Base-by-base conservation (phyloP, 257 asterid species). In the Nicotiana otophora region DNA sequence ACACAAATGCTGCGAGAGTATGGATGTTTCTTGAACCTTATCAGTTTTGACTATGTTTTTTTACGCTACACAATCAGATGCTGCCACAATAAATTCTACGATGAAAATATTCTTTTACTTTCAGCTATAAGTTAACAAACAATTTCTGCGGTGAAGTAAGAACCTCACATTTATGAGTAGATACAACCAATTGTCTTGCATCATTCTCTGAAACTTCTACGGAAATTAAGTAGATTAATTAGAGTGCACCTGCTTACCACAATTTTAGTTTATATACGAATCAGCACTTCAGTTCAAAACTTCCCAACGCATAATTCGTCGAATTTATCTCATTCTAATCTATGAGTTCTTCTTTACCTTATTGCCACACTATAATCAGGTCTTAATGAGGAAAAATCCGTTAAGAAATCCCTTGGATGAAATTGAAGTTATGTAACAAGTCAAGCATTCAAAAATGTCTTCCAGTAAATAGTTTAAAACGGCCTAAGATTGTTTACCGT, bases 401-500 rank as follows among this genome's bases (percentile, higher is more conserved):
- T 72, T 6, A 26, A 69, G 57, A n/a, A 46, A 72, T 7, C 60
- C 78, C 42, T 74, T 26, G 26, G 39, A 57, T 48, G 54, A 26
- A 48, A 74, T 74, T 7, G 15, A 26, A 33, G 34, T 48, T 74
- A 26, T 14, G 26, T 72, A 20, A 48, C 26, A 75, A 75, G 63
- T 48, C 28, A 8, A 72, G 63, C 80, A 75, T 51, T 15, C 46
- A 75, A 55, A 75, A 51, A 51, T 4, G 10, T 51, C 46, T 75
- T 51, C 34, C 39, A 39, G 39, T 42, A 72, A 74, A 26, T 36
- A 75, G 58, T 10, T 55, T 51, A 39, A 42, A 19, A 54, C 6
- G 10, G 28, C 20, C 74, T 65, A 51, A 65, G 46, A 46, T 53
- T 84, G 80, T 65, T 57, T 88, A 96, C 99, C 97, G 2, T 72